A percentile compares a stretch with the other conserved stretches of the same genome.
phyloP scores from a whole-genome alignment of 108 stramenopile genomes.

The Heterococcus sp. region DNA sequence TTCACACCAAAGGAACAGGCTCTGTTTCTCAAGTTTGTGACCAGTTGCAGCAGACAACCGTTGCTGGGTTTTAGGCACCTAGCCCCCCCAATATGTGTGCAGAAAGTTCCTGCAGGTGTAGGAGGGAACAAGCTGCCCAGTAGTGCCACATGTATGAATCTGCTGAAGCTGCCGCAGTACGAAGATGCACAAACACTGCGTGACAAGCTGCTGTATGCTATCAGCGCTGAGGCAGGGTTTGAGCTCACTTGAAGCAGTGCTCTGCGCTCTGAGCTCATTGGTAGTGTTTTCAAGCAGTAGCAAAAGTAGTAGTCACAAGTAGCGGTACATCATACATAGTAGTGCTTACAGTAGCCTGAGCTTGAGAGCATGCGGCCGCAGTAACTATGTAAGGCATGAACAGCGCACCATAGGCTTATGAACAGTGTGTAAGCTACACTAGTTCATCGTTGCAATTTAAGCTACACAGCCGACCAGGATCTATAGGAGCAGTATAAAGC shows the following conservation, averaged over 20 bases:
- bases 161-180: slow-evolving; percentile 95
- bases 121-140: slow-evolving; percentile 73
- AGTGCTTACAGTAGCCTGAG: too few species aligned
- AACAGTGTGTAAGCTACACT: too few species aligned
- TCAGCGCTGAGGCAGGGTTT: slow-evolving; percentile 91
- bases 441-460: too few species aligned
- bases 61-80: slow-evolving; percentile 84
- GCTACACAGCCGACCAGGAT: too few species aligned
- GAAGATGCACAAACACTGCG: slow-evolving; percentile 67
- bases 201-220: slow-evolving; percentile 88
- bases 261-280: too few species aligned
- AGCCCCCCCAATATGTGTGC: slow-evolving; percentile 81
- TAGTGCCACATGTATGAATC: slow-evolving; percentile 90
- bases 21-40: slow-evolving; percentile 89
- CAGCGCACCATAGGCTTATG: too few species aligned
- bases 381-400: too few species aligned
- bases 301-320: too few species aligned
- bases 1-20: slow-evolving; percentile 80
- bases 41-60: slow-evolving; percentile 87
- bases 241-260: slow-evolving; percentile 67
- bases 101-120: slow-evolving; percentile 67
- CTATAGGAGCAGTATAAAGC: too few species aligned
- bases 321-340: too few species aligned
- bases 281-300: too few species aligned
- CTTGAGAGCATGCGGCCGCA: too few species aligned